These are phyloP conservation scores for Lagenidium sp. DNA, from an alignment of 352 stramenopile species.

Conservation along the genomic window DNA sequence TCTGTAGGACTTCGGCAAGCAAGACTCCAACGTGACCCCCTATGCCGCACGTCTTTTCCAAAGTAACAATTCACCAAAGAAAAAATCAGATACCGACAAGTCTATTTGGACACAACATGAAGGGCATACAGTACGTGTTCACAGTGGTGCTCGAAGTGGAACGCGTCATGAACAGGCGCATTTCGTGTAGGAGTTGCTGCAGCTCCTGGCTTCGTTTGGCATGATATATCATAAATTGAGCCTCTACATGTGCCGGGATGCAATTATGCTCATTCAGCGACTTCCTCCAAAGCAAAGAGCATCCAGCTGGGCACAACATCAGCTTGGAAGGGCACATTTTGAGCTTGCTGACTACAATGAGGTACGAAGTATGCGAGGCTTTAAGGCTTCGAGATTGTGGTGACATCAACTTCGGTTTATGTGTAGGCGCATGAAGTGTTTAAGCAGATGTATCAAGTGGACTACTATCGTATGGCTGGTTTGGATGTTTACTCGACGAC, in stretches of 20 bases:
- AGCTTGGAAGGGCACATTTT: conserved; percentile 92
- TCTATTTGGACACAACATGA: not conserved
- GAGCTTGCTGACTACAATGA: conserved; percentile 93
- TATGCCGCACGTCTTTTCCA: conserved; percentile 10
- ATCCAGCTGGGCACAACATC: conserved; percentile 93
- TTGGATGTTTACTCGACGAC: conserved; percentile 94
- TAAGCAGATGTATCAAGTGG: conserved; percentile 79
- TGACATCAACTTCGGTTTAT: not conserved
- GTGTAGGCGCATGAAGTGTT: conserved; percentile 81
- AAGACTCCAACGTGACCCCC: conserved; percentile 2
- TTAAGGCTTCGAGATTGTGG: no score
- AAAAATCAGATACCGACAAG: conserved; percentile 10
- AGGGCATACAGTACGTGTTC: conserved; percentile 8
- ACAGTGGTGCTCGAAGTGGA: not conserved
- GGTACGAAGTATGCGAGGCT: no score
- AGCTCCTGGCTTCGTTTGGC: conserved; percentile 59
- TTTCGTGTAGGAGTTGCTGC: conserved; percentile 26
- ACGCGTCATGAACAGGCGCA: no score
- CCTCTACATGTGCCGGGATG: conserved; percentile 77
- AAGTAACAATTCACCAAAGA: conserved; percentile 7
- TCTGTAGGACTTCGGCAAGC: conserved; percentile 14
- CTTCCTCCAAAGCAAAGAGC: conserved; percentile 80
- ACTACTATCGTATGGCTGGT: conserved; percentile 91
- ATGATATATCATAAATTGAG: conserved; percentile 64
- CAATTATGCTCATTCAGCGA: conserved; percentile 80